A percentile compares a stretch with the other conserved stretches of the same genome.
phyloP scores from a whole-genome alignment of 208 protist species.

The Vickermania ingenoplastis region DNA sequence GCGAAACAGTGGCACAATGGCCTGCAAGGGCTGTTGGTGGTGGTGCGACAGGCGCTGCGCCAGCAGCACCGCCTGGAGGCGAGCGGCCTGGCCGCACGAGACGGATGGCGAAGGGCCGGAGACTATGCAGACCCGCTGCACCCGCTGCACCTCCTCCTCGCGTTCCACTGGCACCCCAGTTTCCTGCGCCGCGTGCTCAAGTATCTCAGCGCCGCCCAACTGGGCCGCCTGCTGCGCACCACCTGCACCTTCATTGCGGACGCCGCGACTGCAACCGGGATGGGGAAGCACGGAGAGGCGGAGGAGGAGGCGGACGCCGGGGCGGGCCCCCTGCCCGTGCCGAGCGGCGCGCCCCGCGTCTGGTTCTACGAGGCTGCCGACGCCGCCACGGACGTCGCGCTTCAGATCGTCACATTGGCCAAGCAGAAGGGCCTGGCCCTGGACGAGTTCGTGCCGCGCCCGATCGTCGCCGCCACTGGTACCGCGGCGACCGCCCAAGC shows the following conservation, averaged over 20 bases:
- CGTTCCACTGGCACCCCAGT: not conserved
- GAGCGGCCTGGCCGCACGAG: not conserved
- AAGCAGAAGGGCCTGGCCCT: conserved; percentile 45
- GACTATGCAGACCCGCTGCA: not conserved
- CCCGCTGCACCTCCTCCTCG: conserved; percentile 1
- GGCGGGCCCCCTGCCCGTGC: too few species aligned
- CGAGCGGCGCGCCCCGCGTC: too few species aligned
- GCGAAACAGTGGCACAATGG: conserved; percentile 81
- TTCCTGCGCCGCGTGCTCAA: not conserved
- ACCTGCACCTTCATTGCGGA: conserved; percentile 6
- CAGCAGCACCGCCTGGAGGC: conserved; percentile 27
- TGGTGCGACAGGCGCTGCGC: conserved; percentile 39
- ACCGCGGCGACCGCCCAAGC: not conserved
- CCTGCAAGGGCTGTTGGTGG: conserved; percentile 25
- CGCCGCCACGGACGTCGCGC: conserved; percentile 30
- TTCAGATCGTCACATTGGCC: conserved; percentile 58
- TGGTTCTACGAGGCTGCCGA: conserved; percentile 23
- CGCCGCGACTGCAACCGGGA: too few species aligned
- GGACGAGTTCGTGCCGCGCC: conserved; percentile 13
- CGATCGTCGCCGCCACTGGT: not conserved
- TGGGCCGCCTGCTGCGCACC: conserved; percentile 3
- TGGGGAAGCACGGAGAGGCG: too few species aligned
- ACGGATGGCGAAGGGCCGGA: too few species aligned
- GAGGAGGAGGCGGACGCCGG: not conserved
- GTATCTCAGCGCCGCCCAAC: conserved; percentile 2